Evolutionary conservation across 2,329 filamentous ascomycete genomes (phyloP).

Genomic region (Colletotrichum lini): DNA sequence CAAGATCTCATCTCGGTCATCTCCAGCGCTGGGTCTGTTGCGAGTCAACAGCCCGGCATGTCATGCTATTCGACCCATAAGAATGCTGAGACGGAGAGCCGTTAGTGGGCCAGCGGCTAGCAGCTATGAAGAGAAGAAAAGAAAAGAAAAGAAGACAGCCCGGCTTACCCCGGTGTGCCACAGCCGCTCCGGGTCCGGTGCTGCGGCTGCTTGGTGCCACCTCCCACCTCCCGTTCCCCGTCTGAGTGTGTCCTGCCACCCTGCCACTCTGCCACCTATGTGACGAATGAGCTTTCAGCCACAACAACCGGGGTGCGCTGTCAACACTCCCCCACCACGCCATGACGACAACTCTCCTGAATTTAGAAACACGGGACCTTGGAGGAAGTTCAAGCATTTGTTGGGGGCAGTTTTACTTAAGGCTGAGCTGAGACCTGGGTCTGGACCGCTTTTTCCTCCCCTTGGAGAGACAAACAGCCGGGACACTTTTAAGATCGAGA

Average conservation of each 20-base stretch:
- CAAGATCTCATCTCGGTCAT: slow-evolving; percentile 37
- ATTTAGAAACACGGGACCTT: slow-evolving; percentile 36
- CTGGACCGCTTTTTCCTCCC: slow-evolving; percentile 26
- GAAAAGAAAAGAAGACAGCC: neutral
- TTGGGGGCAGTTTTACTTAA: slow-evolving; percentile 29
- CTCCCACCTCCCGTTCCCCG: slow-evolving; percentile 17
- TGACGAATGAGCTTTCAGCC: slow-evolving; percentile 26
- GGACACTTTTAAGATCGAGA: too few relatives aligned
- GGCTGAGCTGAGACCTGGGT: slow-evolving; percentile 18
- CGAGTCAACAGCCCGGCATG: slow-evolving; percentile 30
- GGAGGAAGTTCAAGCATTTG: slow-evolving; percentile 29
- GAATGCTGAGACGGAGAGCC: slow-evolving; percentile 4
- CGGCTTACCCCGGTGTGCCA: neutral
- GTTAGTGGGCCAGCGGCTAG: neutral
- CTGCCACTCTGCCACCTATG: neutral
- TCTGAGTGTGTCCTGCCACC: neutral
- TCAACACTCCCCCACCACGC: slow-evolving; percentile 18
- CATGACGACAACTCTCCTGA: slow-evolving; percentile 40
- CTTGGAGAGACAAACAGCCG: neutral
- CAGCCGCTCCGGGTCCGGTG: neutral
- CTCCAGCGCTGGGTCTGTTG: slow-evolving; percentile 5
- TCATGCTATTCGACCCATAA: slow-evolving; percentile 1
- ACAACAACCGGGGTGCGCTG: slow-evolving; percentile 6
- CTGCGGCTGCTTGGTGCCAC: neutral
- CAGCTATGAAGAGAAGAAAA: too few relatives aligned